Evolutionary conservation across 805 yeast species (phyloP).

Genomic region (Lipomyces mesembrius): DNA sequence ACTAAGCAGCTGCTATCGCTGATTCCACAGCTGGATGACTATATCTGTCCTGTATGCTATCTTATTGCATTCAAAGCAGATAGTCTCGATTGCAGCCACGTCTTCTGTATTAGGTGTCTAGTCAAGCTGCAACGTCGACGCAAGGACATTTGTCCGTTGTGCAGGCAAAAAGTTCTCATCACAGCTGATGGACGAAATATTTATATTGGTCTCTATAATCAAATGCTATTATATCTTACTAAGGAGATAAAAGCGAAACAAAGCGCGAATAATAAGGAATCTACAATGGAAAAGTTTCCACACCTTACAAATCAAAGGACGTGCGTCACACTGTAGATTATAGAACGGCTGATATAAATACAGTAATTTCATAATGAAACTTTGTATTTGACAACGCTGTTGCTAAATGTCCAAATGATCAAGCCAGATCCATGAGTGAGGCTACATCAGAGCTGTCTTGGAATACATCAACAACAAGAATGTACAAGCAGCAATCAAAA

Average conservation of each 20-base stretch:
- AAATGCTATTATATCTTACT: constrained; percentile 67
- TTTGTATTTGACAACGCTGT: too few species aligned
- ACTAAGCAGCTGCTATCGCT: constrained; percentile 59
- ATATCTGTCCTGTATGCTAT: constrained; percentile 73
- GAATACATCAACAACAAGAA: too few species aligned
- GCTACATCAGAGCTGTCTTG: too few species aligned
- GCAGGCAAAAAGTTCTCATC: constrained; percentile 58
- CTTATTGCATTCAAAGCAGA: constrained; percentile 75
- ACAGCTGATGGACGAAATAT: constrained; percentile 64
- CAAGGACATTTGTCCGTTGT: constrained; percentile 69
- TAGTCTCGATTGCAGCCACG: constrained; percentile 63
- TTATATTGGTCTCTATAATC: constrained; percentile 57
- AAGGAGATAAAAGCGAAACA: constrained; percentile 66
- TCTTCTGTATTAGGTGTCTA: constrained; percentile 73
- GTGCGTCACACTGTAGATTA: too few species aligned
- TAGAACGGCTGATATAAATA: too few species aligned
- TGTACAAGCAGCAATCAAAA: too few species aligned
- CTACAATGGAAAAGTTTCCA: too few species aligned
- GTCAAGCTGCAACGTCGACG: constrained; percentile 65
- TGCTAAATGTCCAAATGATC: too few species aligned
- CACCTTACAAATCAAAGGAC: too few species aligned
- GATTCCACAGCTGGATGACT: constrained; percentile 65
- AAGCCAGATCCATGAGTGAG: too few species aligned
- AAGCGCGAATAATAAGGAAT: constrained; percentile 53
- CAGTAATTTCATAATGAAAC: too few species aligned